Evolutionary conservation across 495 filamentous ascomycete species (phyloP), one percentile per base, ranked within the genome.

Genomic region (Neurospora sp.): DNA sequence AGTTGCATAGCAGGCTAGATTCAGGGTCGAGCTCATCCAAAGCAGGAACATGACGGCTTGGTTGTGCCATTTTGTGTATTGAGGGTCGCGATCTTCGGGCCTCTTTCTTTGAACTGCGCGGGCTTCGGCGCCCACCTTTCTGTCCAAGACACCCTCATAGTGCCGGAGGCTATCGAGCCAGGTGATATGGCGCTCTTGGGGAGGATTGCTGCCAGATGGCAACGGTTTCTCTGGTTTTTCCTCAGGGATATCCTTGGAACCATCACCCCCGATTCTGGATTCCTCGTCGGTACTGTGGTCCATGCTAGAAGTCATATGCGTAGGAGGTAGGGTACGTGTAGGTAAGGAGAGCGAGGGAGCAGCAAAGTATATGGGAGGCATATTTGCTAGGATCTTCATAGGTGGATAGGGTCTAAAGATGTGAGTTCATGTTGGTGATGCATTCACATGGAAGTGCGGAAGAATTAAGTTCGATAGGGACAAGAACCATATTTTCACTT

Each of bases 91-190:
- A 69, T 86, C 81, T 69, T 86, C 85, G n/a, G 87, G 85, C 9
- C 81, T 79, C 70, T 86, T 86, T 37, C 87, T 84, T 71, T 84
- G 81, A 46, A 88, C 81, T 77, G 84, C 85, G 59, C 87, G 82
- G 2, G 84, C 83, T 77, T 89, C 88, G 72, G 88, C 82, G 18
- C 86, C 86, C 69, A 89, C 75, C 75, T 86, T 88, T 62, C 78
- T 80, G 77, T 89, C 86, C 42, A 89, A 78, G 48, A 80, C 78
- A 18, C 82, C 79, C 66, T 89, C 87, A 73, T 84, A 84, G 70
- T 78, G 74, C 62, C 83, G 84, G 16, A 88, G 76, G 20, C 72
- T 77, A 9, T 73, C 79, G 39, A 86, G 76, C 46, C 46, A 54
- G n/a, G 46, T 23, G 20, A 23, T 54, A 48, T 11, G 44, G 44